Base-by-base conservation (phyloP, 106 monocot genomes). In the Agapanthus africanus region DNA sequence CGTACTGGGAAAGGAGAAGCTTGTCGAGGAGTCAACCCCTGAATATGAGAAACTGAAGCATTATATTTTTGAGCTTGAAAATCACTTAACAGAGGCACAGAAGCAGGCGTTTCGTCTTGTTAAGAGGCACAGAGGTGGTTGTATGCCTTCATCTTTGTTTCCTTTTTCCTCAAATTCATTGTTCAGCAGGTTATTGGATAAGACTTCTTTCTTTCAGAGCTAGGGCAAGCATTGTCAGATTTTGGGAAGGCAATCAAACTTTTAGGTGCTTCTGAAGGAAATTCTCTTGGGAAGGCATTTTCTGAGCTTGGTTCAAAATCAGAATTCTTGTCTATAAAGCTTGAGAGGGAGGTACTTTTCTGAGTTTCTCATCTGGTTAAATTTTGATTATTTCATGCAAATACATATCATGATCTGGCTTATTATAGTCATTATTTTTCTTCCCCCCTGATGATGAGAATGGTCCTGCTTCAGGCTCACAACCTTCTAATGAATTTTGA, bases 241-340 rank as follows among this genome's bases (percentile, higher is more conserved):
- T 99, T 99, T 80, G 99, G 99, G 8, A 99, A 93, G 68, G 99
- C 99, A 62, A 87, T 93, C 31, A 99, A 99, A 74, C 81, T 99
- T 10, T 75, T 99, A 62, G 99, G 99, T 75, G 57, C 79, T 49
- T 90, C 90, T 67, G 99, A 99, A 82, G 87, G 82, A 26, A 80
- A 90, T 63, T 85, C 84, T 67, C 78, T 99, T 62, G 99, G 93
- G 52, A 99, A 87, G 73, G 92, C 81, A 37, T 93, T 99, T 71
- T 80, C 84, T 50, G 99, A 99, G 21, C 80, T 99, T 56, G 99
- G 99, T 60, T 74, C 85, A 10, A 99, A 80, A 66, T 86, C 90
- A 71, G 99, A 99, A 71, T 32, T 87, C 38, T 69, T 92, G 40
- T 93, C 93, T 40, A 65, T 79, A 63, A 99, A 93, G 52, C 79